Base-by-base conservation (phyloP, 208 protist genomes). In the Crithidia fasciculata region DNA sequence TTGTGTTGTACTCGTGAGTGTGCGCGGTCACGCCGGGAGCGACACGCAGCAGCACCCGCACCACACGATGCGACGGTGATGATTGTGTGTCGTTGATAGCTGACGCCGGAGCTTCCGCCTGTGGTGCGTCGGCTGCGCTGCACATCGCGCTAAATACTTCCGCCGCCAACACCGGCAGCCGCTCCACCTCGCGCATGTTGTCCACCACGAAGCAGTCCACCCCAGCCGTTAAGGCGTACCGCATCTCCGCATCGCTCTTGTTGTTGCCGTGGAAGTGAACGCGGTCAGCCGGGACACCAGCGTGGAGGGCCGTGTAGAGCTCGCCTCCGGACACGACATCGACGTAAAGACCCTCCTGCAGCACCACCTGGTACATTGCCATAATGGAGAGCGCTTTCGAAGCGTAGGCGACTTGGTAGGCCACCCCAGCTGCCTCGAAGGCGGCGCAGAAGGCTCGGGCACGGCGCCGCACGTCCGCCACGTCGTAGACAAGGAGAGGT, bases 181-280 rank as follows among this genome's bases (percentile, higher is more conserved):
- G 66, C 12, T 39, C 43, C 52, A 72, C 55, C 55, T 72, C 66
- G 15, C 55, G 41, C 52, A 72, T 61, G 55, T 36, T 72, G 16
- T 72, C 66, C 55, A 72, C 66, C 19, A 72, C 55, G 16, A 63
- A 72, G 44, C 66, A 72, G 28, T 55, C 55, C 15, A 72, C 66
- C n/a, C 55, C 28, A 5, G 16, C 44, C 18, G 5, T 10, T 2
- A 72, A 39, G 7, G 55, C 66, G 44, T 72, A 62, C 4, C 10
- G 53, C 54, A 62, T 18, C 41, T 72, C 66, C n/a, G 39, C 55
- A 16, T 72, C 66, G 9, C 55, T 70, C 55, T 72, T 72, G 40
- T 72, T 72, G 66, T 72, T 72, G 36, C 66, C 66, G 55, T 72
- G 66, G 40, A 72, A 72, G 55, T 72, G 66, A 45, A 62, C 45